phyloP scores from a whole-genome alignment of 192 early-diverging fungal species.

The Fimicolochytrium jonesii region DNA sequence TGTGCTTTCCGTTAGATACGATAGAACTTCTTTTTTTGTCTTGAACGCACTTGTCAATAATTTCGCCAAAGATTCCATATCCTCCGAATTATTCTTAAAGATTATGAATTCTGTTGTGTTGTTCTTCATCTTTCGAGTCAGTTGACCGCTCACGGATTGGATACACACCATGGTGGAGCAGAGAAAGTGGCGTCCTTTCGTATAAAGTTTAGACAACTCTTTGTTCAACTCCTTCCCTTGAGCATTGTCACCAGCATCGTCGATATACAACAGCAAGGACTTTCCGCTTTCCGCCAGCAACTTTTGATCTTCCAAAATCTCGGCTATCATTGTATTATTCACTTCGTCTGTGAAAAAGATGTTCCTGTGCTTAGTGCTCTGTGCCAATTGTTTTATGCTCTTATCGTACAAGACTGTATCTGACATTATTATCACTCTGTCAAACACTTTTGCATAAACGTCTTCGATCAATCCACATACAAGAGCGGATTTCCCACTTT shows the following conservation, averaged over 20 bases:
- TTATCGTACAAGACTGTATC: slow-evolving; percentile 17
- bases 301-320: slow-evolving; percentile 15
- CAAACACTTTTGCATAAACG: slow-evolving; percentile 15
- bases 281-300: neutral
- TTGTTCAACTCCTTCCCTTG: slow-evolving; percentile 14
- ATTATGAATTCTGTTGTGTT: slow-evolving; percentile 16
- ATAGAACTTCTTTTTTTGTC: slow-evolving; percentile 5
- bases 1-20: slow-evolving; percentile 3
- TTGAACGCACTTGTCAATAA: neutral
- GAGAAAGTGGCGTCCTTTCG: slow-evolving; percentile 5
- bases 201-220: slow-evolving; percentile 11
- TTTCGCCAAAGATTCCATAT: slow-evolving; percentile 8
- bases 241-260: slow-evolving; percentile 16
- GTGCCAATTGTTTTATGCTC: neutral
- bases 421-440: slow-evolving; percentile 3
- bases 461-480: slow-evolving; percentile 15
- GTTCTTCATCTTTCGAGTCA: slow-evolving; percentile 11
- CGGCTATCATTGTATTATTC: slow-evolving; percentile 3
- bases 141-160: slow-evolving; percentile 9
- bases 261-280: slow-evolving; percentile 14
- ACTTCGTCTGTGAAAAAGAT: slow-evolving; percentile 12
- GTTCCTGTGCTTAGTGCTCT: slow-evolving; percentile 18
- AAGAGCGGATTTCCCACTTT: slow-evolving; percentile 12
- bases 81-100: neutral
- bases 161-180: slow-evolving; percentile 10